Evolutionary conservation across 140 eudicot species (phyloP).

Genomic region (Oenanthe javanica): DNA sequence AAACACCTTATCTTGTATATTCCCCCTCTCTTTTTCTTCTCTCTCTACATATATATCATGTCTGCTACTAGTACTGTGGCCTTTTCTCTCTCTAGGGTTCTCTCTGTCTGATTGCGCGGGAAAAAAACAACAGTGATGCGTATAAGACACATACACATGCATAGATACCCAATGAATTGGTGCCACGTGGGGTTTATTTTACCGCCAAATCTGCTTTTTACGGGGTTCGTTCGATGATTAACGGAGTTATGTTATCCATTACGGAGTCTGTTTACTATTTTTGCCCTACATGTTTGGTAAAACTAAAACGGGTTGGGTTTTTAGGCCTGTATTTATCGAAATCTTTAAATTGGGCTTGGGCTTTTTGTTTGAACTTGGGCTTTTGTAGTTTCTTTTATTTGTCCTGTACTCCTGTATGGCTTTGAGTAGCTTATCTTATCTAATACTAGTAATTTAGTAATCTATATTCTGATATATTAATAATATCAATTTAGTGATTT

Average conservation of each 20-base stretch:
- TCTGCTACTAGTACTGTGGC: background rate
- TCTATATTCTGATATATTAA: too few species aligned
- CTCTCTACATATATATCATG: background rate
- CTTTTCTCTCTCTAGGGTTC: slow-evolving; percentile 11
- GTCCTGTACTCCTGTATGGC: background rate
- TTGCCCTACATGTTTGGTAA: background rate
- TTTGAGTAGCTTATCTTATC: background rate
- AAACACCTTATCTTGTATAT: background rate
- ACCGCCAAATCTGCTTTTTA: slow-evolving; percentile 12
- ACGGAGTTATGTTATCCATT: background rate
- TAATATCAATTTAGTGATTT: background rate
- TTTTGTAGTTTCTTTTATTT: too few species aligned
- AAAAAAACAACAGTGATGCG: background rate
- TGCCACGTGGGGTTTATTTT: slow-evolving; percentile 5
- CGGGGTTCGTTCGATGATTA: background rate
- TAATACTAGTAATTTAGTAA: background rate
- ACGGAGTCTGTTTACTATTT: background rate
- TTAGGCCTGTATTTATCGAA: background rate
- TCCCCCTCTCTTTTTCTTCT: background rate
- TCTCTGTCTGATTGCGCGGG: slow-evolving; percentile 16
- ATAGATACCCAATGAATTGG: background rate
- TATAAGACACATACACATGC: background rate
- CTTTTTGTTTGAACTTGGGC: too few species aligned
- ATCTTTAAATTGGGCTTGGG: background rate
- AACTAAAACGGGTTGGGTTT: background rate